These are phyloP conservation scores for Ensete ventricosum DNA, from an alignment of 176 grass and related monocot species.

Conservation along the genomic window DNA sequence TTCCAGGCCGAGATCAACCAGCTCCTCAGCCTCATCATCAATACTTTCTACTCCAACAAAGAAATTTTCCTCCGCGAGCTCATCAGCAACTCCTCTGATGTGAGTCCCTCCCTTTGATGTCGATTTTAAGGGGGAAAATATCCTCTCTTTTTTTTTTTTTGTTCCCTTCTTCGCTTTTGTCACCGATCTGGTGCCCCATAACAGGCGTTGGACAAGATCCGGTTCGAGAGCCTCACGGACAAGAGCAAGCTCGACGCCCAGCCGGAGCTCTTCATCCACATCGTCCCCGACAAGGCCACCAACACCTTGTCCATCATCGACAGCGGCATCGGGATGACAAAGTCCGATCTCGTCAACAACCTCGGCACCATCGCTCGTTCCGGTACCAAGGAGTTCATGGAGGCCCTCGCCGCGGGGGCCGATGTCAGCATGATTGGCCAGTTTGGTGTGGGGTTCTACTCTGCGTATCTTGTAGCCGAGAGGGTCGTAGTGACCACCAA, in stretches of 20 bases:
- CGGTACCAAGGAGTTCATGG: conserved; percentile 12
- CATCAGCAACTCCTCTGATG: conserved; percentile 7
- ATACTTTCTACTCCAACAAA: conserved; percentile 6
- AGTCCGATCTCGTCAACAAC: conserved; percentile 10
- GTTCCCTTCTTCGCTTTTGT: not conserved
- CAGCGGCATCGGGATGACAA: conserved; percentile 12
- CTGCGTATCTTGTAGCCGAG: not conserved
- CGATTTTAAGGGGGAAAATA: no score
- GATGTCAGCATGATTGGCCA: conserved; percentile 7
- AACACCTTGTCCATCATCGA: conserved; percentile 10
- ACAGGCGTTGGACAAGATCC: conserved; percentile 17
- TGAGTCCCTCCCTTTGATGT: not conserved
- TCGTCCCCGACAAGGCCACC: conserved; percentile 10
- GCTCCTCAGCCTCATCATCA: conserved; percentile 8
- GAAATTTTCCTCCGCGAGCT: not conserved
- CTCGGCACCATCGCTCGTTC: conserved; percentile 4
- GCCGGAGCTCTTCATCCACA: conserved; percentile 17
- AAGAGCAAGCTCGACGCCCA: conserved; percentile 19
- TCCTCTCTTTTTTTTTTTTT: not conserved
- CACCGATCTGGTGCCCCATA: not conserved
- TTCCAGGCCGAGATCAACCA: conserved; percentile 5
- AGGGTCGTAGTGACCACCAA: conserved; percentile 5
- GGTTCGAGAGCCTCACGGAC: conserved; percentile 15
- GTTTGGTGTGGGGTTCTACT: conserved; percentile 1
- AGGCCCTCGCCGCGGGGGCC: conserved; percentile 2